phyloP scores from a whole-genome alignment of 1,284 basidiomycete genomes.

The Hemileia vastatrix region DNA sequence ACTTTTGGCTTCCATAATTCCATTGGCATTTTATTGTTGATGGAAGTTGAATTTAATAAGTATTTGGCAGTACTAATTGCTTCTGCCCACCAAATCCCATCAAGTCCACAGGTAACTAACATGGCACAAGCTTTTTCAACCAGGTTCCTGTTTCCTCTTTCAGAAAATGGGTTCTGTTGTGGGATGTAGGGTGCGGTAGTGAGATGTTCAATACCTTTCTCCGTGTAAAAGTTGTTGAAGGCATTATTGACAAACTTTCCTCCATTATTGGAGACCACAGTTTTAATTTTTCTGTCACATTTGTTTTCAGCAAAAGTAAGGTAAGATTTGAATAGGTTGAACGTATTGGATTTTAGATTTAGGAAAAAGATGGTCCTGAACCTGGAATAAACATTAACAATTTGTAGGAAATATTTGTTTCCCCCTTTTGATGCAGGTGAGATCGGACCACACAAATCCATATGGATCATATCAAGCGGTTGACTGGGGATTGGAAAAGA shows the following conservation, averaged over 20 bases:
- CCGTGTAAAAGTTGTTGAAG: background rate
- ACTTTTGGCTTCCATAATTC: background rate
- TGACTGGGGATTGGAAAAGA: no score
- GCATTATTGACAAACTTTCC: conserved; percentile 1
- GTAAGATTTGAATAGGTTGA: background rate
- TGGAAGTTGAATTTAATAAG: background rate
- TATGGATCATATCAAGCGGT: background rate
- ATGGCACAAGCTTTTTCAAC: background rate
- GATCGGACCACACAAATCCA: conserved; percentile 6
- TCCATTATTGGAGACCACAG: background rate
- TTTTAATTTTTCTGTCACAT: background rate
- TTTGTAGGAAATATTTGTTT: background rate
- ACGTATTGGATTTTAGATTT: background rate
- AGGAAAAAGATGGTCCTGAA: background rate
- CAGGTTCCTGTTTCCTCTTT: background rate
- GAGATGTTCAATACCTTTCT: background rate
- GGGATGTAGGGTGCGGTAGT: background rate
- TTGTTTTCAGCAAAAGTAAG: background rate
- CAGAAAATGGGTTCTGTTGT: background rate
- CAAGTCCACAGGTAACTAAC: background rate
- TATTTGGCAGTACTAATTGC: background rate
- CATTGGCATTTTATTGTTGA: background rate
- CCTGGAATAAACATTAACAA: background rate
- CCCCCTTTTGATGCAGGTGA: background rate
- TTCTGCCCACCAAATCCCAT: background rate